phyloP scores from a whole-genome alignment of 129 eudicot genomes.

The Kitagawia praeruptora region DNA sequence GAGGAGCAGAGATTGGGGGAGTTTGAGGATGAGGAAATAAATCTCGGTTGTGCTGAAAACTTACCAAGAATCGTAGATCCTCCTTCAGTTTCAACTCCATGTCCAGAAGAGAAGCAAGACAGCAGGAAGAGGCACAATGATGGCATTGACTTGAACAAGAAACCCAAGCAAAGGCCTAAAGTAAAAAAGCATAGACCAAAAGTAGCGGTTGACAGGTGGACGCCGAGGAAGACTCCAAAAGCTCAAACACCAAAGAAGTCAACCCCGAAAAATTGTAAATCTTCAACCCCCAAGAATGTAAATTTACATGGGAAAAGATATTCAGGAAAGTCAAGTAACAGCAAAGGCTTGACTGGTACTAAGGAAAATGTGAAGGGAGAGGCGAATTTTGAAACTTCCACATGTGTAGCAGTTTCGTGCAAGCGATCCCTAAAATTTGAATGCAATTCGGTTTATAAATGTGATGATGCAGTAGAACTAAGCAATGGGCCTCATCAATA shows the following conservation, averaged over 20 bases:
- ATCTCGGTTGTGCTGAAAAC: background rate
- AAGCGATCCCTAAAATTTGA: conserved; percentile 4
- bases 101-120: conserved; percentile 3
- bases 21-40: background rate
- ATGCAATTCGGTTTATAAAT: background rate
- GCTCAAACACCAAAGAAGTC: conserved; percentile 25
- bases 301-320: background rate
- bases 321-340: background rate
- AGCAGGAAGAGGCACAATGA: conserved; percentile 30
- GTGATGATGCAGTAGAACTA: background rate
- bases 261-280: background rate
- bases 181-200: conserved; percentile 56
- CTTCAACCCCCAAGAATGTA: background rate
- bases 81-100: conserved; percentile 4
- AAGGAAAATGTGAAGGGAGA: background rate
- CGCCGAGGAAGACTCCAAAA: conserved; percentile 31
- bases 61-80: background rate
- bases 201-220: conserved; percentile 25
- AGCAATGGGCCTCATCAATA: conserved; percentile 14
- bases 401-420: background rate
- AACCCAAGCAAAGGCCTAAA: conserved; percentile 31
- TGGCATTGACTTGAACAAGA: conserved; percentile 27
- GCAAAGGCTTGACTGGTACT: background rate
- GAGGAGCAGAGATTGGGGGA: background rate
- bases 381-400: background rate